Percentiles rank a stretch among this genome's conserved stretches.
These are phyloP conservation scores for Cylindrodendrum hubeiense DNA, from an alignment of 2,329 filamentous ascomycete species.

Conservation along the genomic window DNA sequence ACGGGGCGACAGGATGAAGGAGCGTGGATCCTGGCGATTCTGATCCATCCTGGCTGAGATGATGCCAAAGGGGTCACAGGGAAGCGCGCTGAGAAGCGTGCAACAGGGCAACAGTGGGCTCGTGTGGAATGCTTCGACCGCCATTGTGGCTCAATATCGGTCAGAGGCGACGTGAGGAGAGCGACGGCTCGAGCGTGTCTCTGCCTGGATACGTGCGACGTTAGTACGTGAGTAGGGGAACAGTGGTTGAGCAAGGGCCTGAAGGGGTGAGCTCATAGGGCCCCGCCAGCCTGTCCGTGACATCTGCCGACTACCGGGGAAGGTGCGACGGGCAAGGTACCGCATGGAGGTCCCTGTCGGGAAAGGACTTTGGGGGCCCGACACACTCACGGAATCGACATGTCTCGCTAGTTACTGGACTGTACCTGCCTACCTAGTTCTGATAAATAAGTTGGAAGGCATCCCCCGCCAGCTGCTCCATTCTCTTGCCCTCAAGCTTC, in stretches of 20 bases:
- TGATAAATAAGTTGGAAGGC: slow-evolving; percentile 19
- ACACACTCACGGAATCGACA: neutral
- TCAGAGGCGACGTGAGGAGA: neutral
- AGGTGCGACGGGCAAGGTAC: slow-evolving; percentile 1
- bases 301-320: slow-evolving; percentile 16
- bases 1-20: neutral
- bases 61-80: neutral
- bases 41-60: neutral
- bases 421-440: neutral
- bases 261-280: slow-evolving; percentile 6
- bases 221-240: neutral
- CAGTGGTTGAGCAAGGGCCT: neutral
- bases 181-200: neutral
- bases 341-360: neutral
- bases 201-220: neutral
- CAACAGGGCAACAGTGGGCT: neutral
- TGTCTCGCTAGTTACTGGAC: neutral
- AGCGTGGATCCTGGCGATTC: neutral
- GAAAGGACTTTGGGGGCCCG: neutral
- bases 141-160: neutral
- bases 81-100: neutral
- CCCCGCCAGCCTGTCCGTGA: slow-evolving; percentile 13
- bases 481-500: neutral
- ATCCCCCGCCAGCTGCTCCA: neutral
- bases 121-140: neutral